Evolutionary conservation across 2,329 filamentous ascomycete species (phyloP).

Genomic region (Aureobasidium mangrovei): DNA sequence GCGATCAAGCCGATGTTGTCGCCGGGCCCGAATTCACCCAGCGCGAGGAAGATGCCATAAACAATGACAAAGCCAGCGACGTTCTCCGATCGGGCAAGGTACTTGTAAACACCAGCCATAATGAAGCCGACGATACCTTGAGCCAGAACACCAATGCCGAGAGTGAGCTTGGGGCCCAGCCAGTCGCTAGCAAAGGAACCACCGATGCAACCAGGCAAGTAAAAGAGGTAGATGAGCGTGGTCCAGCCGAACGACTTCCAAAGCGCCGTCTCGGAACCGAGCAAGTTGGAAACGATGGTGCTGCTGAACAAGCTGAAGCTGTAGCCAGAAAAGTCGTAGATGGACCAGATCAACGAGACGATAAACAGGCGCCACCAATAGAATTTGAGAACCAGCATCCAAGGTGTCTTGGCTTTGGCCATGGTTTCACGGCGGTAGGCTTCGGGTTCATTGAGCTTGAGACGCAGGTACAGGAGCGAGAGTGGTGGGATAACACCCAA

Average conservation of each 20-base stretch:
- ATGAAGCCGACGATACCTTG: constrained; percentile 79
- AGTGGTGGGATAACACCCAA: constrained; percentile 71
- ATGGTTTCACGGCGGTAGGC: constrained; percentile 65
- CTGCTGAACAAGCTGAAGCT: constrained; percentile 80
- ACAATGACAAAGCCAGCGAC: constrained; percentile 71
- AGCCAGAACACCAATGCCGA: constrained; percentile 59
- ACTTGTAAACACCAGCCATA: constrained; percentile 71
- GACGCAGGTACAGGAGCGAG: constrained; percentile 59
- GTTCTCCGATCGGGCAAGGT: constrained; percentile 56
- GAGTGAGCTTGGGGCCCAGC: constrained; percentile 66
- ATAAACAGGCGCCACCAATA: constrained; percentile 66
- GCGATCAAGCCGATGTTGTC: constrained; percentile 87
- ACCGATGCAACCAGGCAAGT: constrained; percentile 70
- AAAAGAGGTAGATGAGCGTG: constrained; percentile 79
- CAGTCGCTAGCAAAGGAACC: constrained; percentile 71
- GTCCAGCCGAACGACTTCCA: constrained; percentile 83
- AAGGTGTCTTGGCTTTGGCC: constrained; percentile 44
- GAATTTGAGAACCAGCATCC: constrained; percentile 48
- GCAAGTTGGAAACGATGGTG: constrained; percentile 59
- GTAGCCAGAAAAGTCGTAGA: constrained; percentile 72
- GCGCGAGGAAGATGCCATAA: constrained; percentile 66
- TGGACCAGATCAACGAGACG: constrained; percentile 73
- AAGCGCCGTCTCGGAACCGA: constrained; percentile 49
- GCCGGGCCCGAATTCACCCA: constrained; percentile 76
- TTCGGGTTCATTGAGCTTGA: constrained; percentile 69